Conservation (phyloP, 257 asterid species). For the Solanum stenotomum region DNA sequence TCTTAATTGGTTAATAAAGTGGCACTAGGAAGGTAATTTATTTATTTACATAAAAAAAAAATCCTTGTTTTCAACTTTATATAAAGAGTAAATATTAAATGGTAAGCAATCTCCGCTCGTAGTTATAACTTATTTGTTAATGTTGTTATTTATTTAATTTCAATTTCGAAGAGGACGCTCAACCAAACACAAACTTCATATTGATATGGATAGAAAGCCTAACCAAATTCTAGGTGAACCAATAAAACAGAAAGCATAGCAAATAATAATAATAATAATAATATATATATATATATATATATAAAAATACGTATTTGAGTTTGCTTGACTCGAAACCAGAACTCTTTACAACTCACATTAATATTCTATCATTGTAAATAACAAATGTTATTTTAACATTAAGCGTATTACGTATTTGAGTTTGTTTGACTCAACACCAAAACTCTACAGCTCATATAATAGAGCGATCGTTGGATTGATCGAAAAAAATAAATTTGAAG, state of each 20-base stretch:
- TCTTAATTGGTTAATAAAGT: not conserved
- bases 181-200: conserved; percentile 28
- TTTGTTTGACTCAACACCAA: not conserved
- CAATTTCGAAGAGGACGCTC: conserved; percentile 31
- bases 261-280: no score
- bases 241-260: conserved; percentile 4
- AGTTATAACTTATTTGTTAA: not conserved
- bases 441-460: not conserved
- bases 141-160: not conserved
- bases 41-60: not conserved
- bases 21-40: not conserved
- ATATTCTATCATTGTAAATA: not conserved
- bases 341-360: not conserved
- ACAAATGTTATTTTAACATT: not conserved
- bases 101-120: not conserved
- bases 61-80: not conserved
- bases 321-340: not conserved
- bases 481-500: no score
- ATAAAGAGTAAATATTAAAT: not conserved
- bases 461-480: not conserved
- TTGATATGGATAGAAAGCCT: conserved; percentile 30
- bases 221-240: conserved; percentile 34
- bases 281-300: not conserved
- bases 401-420: not conserved
- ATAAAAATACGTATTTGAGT: not conserved